Base-by-base conservation (phyloP, 2,329 filamentous ascomycete species). In the Aspergillus candidus region DNA sequence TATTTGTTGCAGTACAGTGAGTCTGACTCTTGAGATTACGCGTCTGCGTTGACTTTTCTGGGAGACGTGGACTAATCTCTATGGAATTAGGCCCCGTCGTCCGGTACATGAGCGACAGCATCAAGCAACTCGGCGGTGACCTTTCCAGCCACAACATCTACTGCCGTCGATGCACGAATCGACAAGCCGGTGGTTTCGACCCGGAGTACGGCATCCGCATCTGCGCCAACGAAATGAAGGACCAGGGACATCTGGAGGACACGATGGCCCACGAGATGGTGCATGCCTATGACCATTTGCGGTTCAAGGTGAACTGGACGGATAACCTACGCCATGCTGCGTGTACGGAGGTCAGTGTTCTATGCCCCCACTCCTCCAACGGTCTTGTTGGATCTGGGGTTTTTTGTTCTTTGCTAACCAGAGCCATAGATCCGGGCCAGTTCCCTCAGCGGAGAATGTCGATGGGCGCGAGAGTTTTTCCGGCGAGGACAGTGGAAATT, bases 181-280 rank as follows among this genome's bases (percentile, higher is more conserved):
- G 84, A 38, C 82, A 85, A 62, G 78, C 78, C 30, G 93, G 91
- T 18, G 93, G 93, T 1, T 97, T 97, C 65, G 84, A 84, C 63
- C 83, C 89, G 1, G 77, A 85, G 40, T 86, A 89, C 63, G 93
- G 93, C 32, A 96, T 98, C 51, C 65, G 94, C 60, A 75, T 98
- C 15, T 98, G 93, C 69, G 88, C 93, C 40, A 98, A 98, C 68
- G 84, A 93, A 69, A 80, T 97, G 62, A 75, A 84, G 47, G 82
- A 88, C 61, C 74, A 82, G 45, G 82, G 83, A 29, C 88, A 95
- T 63, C 67, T 95, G 55, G 93, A 98, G 71, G 93, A 98, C 65
- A 95, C 90, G 10, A 73, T 98, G 60, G 84, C 90, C 22, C 93
- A 98, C 68, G 93, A 98, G 72, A 94, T 98, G 88, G 86, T 98